Percentiles rank a stretch among this genome's conserved stretches.
Conservation (phyloP, 2,329 filamentous ascomycete species). For the Colletotrichum eleusines region DNA sequence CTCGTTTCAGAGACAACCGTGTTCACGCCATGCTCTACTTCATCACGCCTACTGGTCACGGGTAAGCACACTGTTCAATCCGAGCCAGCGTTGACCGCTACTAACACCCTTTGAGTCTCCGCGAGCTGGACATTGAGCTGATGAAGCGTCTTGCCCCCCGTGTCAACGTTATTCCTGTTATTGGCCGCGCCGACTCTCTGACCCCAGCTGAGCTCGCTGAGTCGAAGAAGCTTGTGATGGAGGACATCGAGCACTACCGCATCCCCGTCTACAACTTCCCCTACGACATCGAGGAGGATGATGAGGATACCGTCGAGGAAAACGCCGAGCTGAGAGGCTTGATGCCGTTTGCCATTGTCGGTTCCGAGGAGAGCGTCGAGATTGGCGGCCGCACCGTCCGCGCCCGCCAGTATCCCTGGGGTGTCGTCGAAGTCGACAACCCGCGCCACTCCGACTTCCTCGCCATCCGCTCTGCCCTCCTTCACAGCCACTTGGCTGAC, state of each 20-base stretch:
- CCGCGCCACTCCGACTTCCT: constrained; percentile 98
- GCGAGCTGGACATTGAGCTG: constrained; percentile 98
- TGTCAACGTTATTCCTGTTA: constrained; percentile 98
- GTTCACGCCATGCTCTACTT: constrained; percentile 99
- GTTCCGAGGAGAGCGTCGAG: constrained; percentile 94
- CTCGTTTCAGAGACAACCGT: constrained; percentile 98
- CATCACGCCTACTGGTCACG: constrained; percentile 97
- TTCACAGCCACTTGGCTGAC: constrained; percentile 98
- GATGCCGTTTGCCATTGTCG: constrained; percentile 99
- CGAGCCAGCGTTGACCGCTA: background rate
- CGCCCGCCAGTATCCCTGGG: constrained; percentile 98
- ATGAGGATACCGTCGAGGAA: constrained; percentile 99
- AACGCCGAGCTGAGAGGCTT: constrained; percentile 96
- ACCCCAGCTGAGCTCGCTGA: constrained; percentile 97
- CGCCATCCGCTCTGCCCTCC: constrained; percentile 93
- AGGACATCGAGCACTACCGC: constrained; percentile 99
- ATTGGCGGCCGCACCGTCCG: constrained; percentile 92
- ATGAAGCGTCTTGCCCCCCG: constrained; percentile 99
- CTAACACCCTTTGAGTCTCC: constrained; percentile 71
- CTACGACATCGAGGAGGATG: constrained; percentile 99
- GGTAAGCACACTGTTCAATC: constrained; percentile 63
- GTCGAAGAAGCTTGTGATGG: constrained; percentile 99
- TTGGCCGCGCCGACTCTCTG: constrained; percentile 97
- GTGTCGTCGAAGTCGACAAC: constrained; percentile 98
- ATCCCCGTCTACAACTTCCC: constrained; percentile 99